Evolutionary conservation across 257 asterid species (phyloP), one percentile per base, ranked within the genome.

Genomic region (Solanum infundibuliforme): DNA sequence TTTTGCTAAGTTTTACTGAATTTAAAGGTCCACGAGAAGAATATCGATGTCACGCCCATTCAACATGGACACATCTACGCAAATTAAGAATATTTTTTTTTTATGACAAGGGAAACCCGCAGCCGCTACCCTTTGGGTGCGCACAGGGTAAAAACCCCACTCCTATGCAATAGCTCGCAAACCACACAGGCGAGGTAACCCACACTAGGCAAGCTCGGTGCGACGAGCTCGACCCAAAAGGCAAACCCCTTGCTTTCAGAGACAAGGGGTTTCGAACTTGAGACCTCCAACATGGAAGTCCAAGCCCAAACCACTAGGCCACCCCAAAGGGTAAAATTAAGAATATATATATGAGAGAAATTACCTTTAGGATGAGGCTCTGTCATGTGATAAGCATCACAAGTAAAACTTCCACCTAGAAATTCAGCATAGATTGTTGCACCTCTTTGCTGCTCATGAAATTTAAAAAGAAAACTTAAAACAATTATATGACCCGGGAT

Each of bases 321-420:
- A 55, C 65, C 65, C 65, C n/a, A 18, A 55, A 55, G n/a, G 65
- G 4, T 55, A 55, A 52, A 52, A 55, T 55, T 18, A 55, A 55
- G 65, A 55, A 36, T 66, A 34, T 32, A 73, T 34, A 74, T 36
- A 75, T 23, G 66, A 48, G 69, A 48, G 43, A 48, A 60, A 18
- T 79, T 93, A 97, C 99, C 99, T 91, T 95, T 91, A 48, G 99
- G 99, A 89, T 97, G 99, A 90, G 99, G 99, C 91, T 96, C 98
- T 68, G 98, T 95, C 98, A 97, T 92, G 93, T 97, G 99, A 94
- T 97, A 96, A 73, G 99, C 99, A 89, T 97, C 99, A 92, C 93
- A 93, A 60, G 98, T 94, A 93, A 96, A 97, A 93, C 99, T 97
- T 92, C 99, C 99, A 89, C 99, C 99, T 87, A 97, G 94, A 90